Evolutionary conservation across 2,329 filamentous ascomycete genomes (phyloP).

Genomic region (Alternaria angustiovoidea): DNA sequence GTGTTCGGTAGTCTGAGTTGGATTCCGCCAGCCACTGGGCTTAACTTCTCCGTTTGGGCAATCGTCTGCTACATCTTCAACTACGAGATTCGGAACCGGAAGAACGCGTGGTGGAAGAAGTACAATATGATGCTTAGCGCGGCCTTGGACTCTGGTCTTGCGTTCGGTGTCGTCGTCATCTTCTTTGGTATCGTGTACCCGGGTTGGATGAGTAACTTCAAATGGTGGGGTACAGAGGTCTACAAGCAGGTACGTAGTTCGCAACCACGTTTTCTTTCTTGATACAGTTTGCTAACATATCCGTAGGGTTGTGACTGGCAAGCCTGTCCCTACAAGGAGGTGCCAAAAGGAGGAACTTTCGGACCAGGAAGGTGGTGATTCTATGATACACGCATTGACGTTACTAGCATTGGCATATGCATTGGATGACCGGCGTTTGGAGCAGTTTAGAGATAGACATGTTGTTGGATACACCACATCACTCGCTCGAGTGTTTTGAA

Average conservation of each 20-base stretch:
- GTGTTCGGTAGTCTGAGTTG: conserved; percentile 83
- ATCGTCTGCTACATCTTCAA: conserved; percentile 88
- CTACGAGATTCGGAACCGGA: conserved; percentile 73
- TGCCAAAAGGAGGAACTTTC: conserved; percentile 54
- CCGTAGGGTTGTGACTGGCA: conserved; percentile 79
- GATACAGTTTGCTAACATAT: conserved; percentile 14
- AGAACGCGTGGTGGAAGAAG: conserved; percentile 83
- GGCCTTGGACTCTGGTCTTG: conserved; percentile 81
- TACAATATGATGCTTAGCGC: conserved; percentile 90
- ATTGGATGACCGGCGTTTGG: background rate
- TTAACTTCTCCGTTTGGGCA: conserved; percentile 90
- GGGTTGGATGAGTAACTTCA: conserved; percentile 74
- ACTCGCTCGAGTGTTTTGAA: background rate
- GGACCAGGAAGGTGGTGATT: conserved; percentile 43
- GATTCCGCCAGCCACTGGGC: conserved; percentile 82
- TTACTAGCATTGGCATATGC: background rate
- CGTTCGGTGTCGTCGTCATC: conserved; percentile 81
- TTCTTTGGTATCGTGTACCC: conserved; percentile 90
- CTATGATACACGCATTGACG: background rate
- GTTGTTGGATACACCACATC: background rate
- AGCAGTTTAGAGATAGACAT: background rate
- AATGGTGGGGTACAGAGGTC: conserved; percentile 89
- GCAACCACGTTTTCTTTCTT: background rate
- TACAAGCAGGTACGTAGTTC: conserved; percentile 68
- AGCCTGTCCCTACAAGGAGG: conserved; percentile 74